Evolutionary conservation across 495 filamentous ascomycete species (phyloP).

Genomic region (Aspergillus campestris): DNA sequence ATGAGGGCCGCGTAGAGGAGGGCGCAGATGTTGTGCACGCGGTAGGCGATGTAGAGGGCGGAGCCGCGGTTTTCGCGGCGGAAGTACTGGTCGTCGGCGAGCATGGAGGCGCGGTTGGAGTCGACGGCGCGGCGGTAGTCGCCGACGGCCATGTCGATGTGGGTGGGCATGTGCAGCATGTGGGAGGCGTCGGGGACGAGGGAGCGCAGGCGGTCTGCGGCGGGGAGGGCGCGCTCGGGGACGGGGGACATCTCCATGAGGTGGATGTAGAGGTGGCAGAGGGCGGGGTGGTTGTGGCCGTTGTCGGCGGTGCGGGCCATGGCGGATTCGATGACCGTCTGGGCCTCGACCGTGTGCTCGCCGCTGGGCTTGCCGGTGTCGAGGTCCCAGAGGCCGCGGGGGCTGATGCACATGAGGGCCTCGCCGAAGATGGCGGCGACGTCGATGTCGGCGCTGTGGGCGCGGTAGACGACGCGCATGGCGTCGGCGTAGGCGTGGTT

Average conservation of each 20-base stretch:
- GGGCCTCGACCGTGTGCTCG: conserved; percentile 44
- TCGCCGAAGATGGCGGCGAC: conserved; percentile 52
- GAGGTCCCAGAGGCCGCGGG: conserved; percentile 54
- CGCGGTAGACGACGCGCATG: conserved; percentile 45
- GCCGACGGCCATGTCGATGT: conserved; percentile 55
- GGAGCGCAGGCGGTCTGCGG: conserved; percentile 47
- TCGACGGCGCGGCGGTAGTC: conserved; percentile 50
- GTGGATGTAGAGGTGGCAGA: conserved; percentile 60
- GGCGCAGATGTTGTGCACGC: conserved; percentile 55
- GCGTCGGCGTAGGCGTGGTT: conserved; percentile 48
- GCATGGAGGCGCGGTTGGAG: conserved; percentile 46
- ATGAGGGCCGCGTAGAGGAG: conserved; percentile 62
- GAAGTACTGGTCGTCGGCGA: conserved; percentile 50
- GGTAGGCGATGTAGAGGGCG: conserved; percentile 59
- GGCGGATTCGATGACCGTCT: conserved; percentile 41
- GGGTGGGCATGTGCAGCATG: conserved; percentile 59
- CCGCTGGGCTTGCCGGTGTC: conserved; percentile 44
- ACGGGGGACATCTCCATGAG: conserved; percentile 58
- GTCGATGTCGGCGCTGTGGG: conserved; percentile 45
- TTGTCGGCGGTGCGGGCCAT: conserved; percentile 31
- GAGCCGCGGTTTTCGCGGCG: conserved; percentile 27
- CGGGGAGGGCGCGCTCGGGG: conserved; percentile 46
- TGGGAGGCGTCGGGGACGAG: conserved; percentile 56
- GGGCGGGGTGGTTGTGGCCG: conserved; percentile 41
- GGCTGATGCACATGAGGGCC: conserved; percentile 56